phyloP scores from a whole-genome alignment of 164 flowering plant genomes.

The Vitis rotundifolia region DNA sequence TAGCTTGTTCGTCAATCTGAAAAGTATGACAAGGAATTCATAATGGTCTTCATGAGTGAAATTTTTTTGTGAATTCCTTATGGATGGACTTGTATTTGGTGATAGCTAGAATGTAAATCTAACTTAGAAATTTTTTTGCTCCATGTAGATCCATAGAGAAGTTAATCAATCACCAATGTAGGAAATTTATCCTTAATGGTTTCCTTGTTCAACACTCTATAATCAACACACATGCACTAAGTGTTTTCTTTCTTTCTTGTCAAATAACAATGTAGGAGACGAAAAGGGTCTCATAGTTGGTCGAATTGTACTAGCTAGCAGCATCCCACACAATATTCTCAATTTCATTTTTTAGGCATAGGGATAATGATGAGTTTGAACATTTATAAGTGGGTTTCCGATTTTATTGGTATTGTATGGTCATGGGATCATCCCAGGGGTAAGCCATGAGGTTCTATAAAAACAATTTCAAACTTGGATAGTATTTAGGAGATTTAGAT shows the following conservation, averaged over 20 bases:
- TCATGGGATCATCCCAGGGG: too few species aligned
- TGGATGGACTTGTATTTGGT: neutral
- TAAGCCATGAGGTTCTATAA: too few species aligned
- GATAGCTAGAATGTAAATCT: constrained; percentile 2
- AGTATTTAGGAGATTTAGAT: too few species aligned
- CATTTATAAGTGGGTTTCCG: neutral
- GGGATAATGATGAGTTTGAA: neutral
- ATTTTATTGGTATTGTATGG: too few species aligned
- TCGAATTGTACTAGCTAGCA: neutral
- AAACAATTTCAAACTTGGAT: too few species aligned
- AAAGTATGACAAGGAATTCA: constrained; percentile 12
- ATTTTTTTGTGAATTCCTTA: neutral
- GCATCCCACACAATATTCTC: neutral
- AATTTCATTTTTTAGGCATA: neutral
- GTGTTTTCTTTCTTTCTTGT: neutral
- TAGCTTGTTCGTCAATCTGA: constrained; percentile 5
- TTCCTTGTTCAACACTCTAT: neutral
- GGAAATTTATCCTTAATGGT: constrained; percentile 2
- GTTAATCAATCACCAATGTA: constrained; percentile 1
- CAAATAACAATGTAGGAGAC: neutral
- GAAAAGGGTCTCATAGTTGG: neutral
- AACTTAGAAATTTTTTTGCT: constrained; percentile 2
- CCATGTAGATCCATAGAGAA: constrained; percentile 6
- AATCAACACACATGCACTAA: constrained; percentile 2
- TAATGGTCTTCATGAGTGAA: constrained; percentile 2